Conservation (phyloP, 2,329 filamentous ascomycete species). For the Cladosporium oxysporum region DNA sequence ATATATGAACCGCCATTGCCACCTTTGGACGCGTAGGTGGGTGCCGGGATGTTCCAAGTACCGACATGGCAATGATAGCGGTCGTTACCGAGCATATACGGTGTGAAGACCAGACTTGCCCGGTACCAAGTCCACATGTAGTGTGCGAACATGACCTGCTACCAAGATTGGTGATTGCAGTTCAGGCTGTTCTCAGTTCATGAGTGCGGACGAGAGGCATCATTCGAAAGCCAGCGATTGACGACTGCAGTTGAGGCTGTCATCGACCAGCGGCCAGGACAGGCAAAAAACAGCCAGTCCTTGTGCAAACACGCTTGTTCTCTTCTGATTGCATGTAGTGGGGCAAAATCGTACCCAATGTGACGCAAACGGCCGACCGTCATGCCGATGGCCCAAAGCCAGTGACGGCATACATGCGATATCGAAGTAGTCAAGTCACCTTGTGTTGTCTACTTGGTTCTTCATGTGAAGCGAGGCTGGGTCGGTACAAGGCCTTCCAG, state of each 20-base stretch:
- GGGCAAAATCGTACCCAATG: background rate
- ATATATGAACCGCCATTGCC: background rate
- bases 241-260: slow-evolving; percentile 7
- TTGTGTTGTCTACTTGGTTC: background rate
- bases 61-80: background rate
- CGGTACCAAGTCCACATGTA: background rate
- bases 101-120: background rate
- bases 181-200: background rate
- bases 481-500: background rate
- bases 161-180: background rate
- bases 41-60: background rate
- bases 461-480: background rate
- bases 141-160: background rate
- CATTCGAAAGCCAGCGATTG: background rate
- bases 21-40: background rate
- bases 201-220: background rate
- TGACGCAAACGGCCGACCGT: background rate
- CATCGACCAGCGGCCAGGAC: background rate
- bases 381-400: background rate
- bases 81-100: background rate
- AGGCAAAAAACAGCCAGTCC: background rate
- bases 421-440: background rate
- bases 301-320: background rate
- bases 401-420: background rate
- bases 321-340: background rate